Evolutionary conservation across 1,139 yeast genomes (phyloP).

Genomic region (Geotrichum fermentans): DNA sequence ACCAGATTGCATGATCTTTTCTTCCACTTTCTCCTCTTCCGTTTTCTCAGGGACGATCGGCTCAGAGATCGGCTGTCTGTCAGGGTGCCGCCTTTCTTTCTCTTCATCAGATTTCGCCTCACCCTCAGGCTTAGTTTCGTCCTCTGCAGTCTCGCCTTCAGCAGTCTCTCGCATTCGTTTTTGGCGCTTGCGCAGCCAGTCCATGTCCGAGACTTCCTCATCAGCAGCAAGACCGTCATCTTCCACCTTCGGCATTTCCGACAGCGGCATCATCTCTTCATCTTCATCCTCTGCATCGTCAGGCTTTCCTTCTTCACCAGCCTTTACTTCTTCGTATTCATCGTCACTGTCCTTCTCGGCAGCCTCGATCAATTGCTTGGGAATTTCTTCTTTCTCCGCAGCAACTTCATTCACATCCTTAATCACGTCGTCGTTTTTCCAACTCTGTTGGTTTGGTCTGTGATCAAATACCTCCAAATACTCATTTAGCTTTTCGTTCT

Average conservation of each 20-base stretch:
- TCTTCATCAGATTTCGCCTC: constrained; percentile 18
- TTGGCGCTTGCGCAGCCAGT: constrained; percentile 80
- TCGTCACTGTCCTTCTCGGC: constrained; percentile 31
- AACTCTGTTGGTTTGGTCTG: constrained; percentile 55
- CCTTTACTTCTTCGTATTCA: constrained; percentile 27
- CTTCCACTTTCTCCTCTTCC: constrained; percentile 45
- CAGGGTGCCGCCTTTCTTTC: constrained; percentile 27
- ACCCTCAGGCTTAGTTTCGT: constrained; percentile 22
- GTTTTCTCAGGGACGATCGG: constrained; percentile 31
- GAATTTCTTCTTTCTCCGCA: constrained; percentile 13
- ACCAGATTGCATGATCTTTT: constrained; percentile 63
- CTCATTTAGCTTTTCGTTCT: constrained; percentile 70
- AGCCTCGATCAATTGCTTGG: constrained; percentile 13
- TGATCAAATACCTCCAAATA: constrained; percentile 82
- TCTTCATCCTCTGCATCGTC: constrained; percentile 25
- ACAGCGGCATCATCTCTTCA: constrained; percentile 25
- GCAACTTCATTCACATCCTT: constrained; percentile 32
- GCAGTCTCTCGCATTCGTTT: constrained; percentile 61
- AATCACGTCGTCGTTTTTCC: constrained; percentile 71
- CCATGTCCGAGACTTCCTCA: constrained; percentile 67
- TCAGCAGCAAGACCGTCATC: constrained; percentile 43
- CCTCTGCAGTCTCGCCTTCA: constrained; percentile 24
- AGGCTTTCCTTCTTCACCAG: constrained; percentile 25
- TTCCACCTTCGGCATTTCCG: constrained; percentile 19
- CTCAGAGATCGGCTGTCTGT: constrained; percentile 19